phyloP scores from a whole-genome alignment of 2,329 filamentous ascomycete genomes.

The Leptographium radiaticola region DNA sequence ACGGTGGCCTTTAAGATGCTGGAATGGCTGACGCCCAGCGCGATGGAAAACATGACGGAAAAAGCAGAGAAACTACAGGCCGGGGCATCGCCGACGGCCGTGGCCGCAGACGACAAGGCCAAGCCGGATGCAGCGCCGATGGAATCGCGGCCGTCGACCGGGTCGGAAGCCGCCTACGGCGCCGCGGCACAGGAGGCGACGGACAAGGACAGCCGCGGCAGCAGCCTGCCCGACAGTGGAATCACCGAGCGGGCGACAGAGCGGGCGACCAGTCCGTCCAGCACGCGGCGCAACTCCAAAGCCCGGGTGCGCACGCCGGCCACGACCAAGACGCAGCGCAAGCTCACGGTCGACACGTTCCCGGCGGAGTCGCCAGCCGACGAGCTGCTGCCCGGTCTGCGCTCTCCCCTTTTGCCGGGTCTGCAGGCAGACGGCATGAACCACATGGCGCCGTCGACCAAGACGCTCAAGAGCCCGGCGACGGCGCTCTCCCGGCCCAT shows the following conservation, averaged over 20 bases:
- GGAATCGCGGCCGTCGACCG: not conserved
- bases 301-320: conserved; percentile 19
- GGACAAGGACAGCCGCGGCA: not conserved
- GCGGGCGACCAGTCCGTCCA: not conserved
- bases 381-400: conserved; percentile 17
- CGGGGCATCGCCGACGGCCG: conserved; percentile 8
- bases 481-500: conserved; percentile 18
- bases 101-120: not conserved
- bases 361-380: conserved; percentile 15
- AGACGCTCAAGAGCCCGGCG: conserved; percentile 13
- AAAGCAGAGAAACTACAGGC: conserved; percentile 21
- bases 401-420: conserved; percentile 17
- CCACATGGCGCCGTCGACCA: conserved; percentile 7
- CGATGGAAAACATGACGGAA: conserved; percentile 34
- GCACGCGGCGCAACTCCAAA: conserved; percentile 19
- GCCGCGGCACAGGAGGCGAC: not conserved
- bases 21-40: conserved; percentile 53
- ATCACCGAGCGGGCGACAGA: not conserved
- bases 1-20: conserved; percentile 57
- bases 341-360: conserved; percentile 21
- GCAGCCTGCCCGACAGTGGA: not conserved
- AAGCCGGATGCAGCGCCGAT: not conserved
- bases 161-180: not conserved
- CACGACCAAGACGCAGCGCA: conserved; percentile 17
- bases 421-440: conserved; percentile 12